Percentiles rank a stretch among this genome's conserved stretches.
Evolutionary conservation across 768 basidiomycete genomes (phyloP).

Genomic region (Collybia sordida): DNA sequence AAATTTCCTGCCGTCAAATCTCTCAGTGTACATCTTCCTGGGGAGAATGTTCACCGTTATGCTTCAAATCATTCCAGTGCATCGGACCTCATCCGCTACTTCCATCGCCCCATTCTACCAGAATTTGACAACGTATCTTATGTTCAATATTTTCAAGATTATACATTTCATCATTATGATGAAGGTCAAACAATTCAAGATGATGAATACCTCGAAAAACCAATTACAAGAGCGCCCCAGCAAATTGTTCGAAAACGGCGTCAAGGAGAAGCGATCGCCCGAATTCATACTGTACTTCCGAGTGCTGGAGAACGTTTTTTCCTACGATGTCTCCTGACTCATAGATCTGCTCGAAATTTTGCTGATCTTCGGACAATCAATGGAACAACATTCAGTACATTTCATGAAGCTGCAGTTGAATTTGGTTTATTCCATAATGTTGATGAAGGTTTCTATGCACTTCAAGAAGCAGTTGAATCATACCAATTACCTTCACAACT

Average conservation of each 20-base stretch:
- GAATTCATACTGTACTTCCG: background rate
- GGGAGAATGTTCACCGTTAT: slow-evolving; percentile 21
- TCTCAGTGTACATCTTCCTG: slow-evolving; percentile 29
- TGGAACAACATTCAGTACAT: slow-evolving; percentile 11
- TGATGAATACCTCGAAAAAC: background rate
- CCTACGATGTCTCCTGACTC: background rate
- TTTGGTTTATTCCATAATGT: background rate
- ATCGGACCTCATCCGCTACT: slow-evolving; percentile 18
- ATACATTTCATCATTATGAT: background rate
- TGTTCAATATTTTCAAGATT: background rate
- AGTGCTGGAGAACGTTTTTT: background rate
- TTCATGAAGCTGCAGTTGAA: slow-evolving; percentile 18
- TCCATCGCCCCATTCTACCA: slow-evolving; percentile 1
- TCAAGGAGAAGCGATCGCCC: background rate
- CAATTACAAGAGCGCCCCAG: background rate
- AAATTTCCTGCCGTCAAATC: slow-evolving; percentile 32
- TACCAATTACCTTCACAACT: background rate
- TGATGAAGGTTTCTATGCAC: background rate
- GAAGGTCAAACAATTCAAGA: background rate
- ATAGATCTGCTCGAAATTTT: slow-evolving; percentile 10
- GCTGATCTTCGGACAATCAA: slow-evolving; percentile 20
- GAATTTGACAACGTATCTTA: background rate
- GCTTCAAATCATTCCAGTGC: background rate
- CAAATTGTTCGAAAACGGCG: background rate
- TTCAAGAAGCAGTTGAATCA: background rate